Evolutionary conservation across 805 yeast species (phyloP), one percentile per base, ranked within the genome.

Genomic region (Kluyveromyces wickerhamii): DNA sequence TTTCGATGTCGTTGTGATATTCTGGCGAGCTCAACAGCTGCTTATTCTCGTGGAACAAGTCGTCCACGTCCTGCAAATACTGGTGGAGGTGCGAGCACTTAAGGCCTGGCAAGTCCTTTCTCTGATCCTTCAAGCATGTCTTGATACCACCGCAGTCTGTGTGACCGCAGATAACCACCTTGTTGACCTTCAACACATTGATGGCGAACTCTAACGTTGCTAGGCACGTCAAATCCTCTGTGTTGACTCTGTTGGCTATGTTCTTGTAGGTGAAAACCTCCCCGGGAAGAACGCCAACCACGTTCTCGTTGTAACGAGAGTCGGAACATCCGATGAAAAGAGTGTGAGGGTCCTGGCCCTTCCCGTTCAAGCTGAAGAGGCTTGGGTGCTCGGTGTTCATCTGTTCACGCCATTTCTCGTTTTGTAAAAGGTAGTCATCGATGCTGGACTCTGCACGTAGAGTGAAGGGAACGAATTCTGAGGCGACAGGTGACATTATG

Each of bases 251-350:
- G 57, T 88, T 88, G 32, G 94, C 96, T 40, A 88, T 83, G 49
- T 86, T 86, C 54, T 95, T 74, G 54, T 83, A 83, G 3, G 87
- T 81, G 63, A 88, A 88, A 5, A 86, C 73, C 57, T 88, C 96
- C 34, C 97, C 97, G 1, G 96, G 96, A 16, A 76, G 63, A n/a
- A 86, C 75, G 32, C 78, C 66, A 17, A 86, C 67, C 36, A 85
- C 76, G 27, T 71, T 67, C 54, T 88, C 96, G 44, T 87, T 82
- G 38, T 84, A 80, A 48, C 97, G 75, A 2, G 95, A 84, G 57
- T 88, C 97, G 3, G 94, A 79, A 55, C 97, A 88, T 3, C 96
- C 95, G 40, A 88, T 80, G 88, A 95, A 87, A 32, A 89, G 62
- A 4, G 95, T 85, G 59, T 85, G 92, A 13, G 97, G 97, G n/a